A percentile compares a stretch with the other conserved stretches of the same genome.
These are phyloP conservation scores for Corchorus olitorius DNA, from an alignment of 345 rosid genomes.

Conservation along the genomic window DNA sequence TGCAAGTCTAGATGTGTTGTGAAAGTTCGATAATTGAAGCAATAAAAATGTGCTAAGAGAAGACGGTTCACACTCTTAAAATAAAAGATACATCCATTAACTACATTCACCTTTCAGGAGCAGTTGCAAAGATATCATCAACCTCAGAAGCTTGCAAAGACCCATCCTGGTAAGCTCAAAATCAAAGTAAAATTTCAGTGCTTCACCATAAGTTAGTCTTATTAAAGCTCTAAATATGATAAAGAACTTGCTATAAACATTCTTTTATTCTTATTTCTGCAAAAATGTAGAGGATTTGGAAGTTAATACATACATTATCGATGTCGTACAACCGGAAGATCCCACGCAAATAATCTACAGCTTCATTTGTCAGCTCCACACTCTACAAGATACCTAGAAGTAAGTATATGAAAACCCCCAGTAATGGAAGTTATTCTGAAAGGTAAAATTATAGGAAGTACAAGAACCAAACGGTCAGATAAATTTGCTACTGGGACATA, in stretches of 20 bases:
- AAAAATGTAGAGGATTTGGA: neutral
- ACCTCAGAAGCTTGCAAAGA: slow-evolving; percentile 61
- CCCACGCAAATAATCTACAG: slow-evolving; percentile 62
- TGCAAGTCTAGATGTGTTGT: neutral
- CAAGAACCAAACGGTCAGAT: neutral
- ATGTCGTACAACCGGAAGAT: slow-evolving; percentile 65
- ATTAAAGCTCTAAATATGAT: neutral
- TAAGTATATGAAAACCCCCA: neutral
- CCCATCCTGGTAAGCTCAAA: slow-evolving; percentile 61
- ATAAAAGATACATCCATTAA: slow-evolving; percentile 4
- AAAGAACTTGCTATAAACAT: neutral
- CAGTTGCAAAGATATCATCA: slow-evolving; percentile 73
- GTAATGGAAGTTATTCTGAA: slow-evolving; percentile 9
- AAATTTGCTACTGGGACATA: neutral
- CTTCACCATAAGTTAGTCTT: neutral
- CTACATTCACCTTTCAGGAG: slow-evolving; percentile 69
- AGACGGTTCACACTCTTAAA: neutral
- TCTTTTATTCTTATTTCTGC: neutral
- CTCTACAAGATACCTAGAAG: slow-evolving; percentile 46
- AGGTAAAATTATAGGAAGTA: slow-evolving; percentile 4
- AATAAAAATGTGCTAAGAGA: neutral
- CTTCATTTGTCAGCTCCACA: slow-evolving; percentile 67
- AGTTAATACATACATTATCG: slow-evolving; percentile 56
- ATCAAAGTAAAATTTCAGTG: slow-evolving; percentile 17
- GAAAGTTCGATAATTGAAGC: neutral